Conservation (phyloP, 805 yeast species). For the Yarrowia porcina region DNA sequence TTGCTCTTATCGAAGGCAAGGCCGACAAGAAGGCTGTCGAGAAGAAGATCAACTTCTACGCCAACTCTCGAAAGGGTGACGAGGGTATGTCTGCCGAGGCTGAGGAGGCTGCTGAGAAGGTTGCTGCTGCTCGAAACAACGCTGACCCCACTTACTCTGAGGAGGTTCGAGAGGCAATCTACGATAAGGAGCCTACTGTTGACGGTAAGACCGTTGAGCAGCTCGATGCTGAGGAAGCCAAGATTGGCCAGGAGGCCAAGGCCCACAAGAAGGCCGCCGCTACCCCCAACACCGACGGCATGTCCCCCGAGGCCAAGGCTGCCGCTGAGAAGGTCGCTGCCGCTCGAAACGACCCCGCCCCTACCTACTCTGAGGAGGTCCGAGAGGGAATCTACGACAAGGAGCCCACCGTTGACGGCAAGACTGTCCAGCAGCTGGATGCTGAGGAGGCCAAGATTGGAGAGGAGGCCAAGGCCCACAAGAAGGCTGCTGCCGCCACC, state of each 20-base stretch:
- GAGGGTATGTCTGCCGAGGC: slow-evolving; percentile 4
- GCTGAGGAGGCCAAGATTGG: slow-evolving; percentile 17
- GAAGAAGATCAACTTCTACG: slow-evolving; percentile 6
- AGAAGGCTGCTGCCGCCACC: slow-evolving; percentile 11
- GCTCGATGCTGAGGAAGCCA: slow-evolving; percentile 13
- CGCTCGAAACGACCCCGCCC: background rate
- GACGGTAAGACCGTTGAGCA: slow-evolving; percentile 21
- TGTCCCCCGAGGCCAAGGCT: slow-evolving; percentile 16
- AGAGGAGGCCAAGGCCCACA: background rate
- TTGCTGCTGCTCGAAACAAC: slow-evolving; percentile 12
- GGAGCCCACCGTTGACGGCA: slow-evolving; percentile 19
- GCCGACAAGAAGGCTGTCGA: slow-evolving; percentile 1
- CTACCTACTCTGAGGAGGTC: slow-evolving; percentile 18
- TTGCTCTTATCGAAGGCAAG: background rate
- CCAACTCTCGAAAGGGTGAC: background rate
- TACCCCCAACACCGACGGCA: background rate
- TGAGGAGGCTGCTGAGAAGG: slow-evolving; percentile 15
- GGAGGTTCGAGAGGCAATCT: background rate
- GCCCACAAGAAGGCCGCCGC: background rate
- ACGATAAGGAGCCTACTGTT: slow-evolving; percentile 18
- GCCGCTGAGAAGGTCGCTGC: slow-evolving; percentile 20
- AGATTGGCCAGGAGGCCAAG: background rate
- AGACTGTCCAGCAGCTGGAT: slow-evolving; percentile 18
- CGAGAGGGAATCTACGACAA: background rate
- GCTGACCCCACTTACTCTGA: slow-evolving; percentile 13